Percentiles rank a stretch among this genome's conserved stretches.
phyloP scores from a whole-genome alignment of 345 rosid species.

The Trapa incisa region DNA sequence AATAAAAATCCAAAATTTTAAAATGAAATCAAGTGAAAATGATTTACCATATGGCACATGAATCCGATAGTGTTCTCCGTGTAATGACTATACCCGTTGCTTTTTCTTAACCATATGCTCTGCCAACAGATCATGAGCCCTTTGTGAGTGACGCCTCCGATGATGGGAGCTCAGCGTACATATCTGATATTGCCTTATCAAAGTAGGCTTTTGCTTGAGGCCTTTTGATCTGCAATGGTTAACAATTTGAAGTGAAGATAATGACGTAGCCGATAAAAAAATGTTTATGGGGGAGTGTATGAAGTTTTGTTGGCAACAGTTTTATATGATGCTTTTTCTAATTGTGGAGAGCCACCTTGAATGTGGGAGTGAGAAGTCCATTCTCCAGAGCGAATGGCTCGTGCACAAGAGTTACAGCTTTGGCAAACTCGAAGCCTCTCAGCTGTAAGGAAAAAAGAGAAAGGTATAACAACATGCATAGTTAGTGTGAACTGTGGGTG shows the following conservation, averaged over 20 bases:
- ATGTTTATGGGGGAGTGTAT: background rate
- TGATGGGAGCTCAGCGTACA: conserved; percentile 50
- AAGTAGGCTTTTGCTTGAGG: conserved; percentile 69
- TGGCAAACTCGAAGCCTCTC: conserved; percentile 68
- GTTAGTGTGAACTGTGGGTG: background rate
- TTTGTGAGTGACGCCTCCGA: conserved; percentile 19
- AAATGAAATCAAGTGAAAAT: no score
- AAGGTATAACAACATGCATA: background rate
- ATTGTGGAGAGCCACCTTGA: conserved; percentile 38
- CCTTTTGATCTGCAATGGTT: conserved; percentile 58
- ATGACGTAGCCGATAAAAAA: background rate
- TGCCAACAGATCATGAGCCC: conserved; percentile 9
- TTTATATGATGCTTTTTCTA: background rate
- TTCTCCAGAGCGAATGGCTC: conserved; percentile 73
- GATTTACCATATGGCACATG: no score
- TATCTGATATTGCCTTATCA: conserved; percentile 47
- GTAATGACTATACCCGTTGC: no score
- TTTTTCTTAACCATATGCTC: background rate
- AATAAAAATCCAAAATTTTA: no score
- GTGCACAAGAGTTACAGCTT: conserved; percentile 66
- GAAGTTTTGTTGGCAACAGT: background rate
- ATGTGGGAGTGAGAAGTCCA: conserved; percentile 78
- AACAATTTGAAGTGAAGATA: background rate
- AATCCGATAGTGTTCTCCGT: no score
- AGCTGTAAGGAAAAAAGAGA: conserved; percentile 21